These are phyloP conservation scores for Solanum pinnatisectum DNA, from an alignment of 257 asterid species.

Conservation along the genomic window DNA sequence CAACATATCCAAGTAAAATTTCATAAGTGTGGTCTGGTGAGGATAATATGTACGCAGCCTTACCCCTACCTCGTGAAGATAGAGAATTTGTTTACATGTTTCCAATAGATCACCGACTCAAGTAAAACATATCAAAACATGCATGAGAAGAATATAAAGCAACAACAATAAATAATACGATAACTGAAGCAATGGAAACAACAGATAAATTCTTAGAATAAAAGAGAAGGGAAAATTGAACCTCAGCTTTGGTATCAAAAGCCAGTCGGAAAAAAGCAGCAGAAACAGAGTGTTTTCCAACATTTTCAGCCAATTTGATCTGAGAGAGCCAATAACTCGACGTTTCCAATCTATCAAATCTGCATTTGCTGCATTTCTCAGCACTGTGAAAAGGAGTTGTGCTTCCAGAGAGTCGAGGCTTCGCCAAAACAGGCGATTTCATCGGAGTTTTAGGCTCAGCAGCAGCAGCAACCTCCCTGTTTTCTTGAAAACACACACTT, in stretches of 20 bases:
- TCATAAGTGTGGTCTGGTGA: not conserved
- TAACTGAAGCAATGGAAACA: not conserved
- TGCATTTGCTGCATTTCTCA: constrained; percentile 73
- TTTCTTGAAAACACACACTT: constrained; percentile 34
- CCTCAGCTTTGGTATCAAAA: constrained; percentile 67
- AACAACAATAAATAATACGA: not conserved
- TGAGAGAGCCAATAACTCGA: constrained; percentile 71
- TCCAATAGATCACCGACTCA: not conserved
- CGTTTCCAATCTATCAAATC: constrained; percentile 60
- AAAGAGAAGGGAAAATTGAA: not conserved
- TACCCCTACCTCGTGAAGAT: fast-evolving
- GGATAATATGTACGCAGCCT: not conserved
- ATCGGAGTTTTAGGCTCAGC: constrained; percentile 43
- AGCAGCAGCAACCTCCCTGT: constrained; percentile 1
- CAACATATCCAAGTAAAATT: not conserved
- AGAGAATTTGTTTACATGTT: not conserved
- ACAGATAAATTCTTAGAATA: not conserved
- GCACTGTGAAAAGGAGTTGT: constrained; percentile 55
- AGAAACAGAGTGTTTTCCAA: constrained; percentile 52
- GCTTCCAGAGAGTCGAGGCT: constrained; percentile 21
- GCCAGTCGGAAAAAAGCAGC: constrained; percentile 58
- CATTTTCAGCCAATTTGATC: constrained; percentile 62
- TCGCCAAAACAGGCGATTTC: constrained; percentile 15
- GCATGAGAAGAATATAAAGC: fast-evolving
- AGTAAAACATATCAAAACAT: not conserved